Evolutionary conservation across 768 basidiomycete genomes (phyloP).

Genomic region (Pulveroboletus sp.): DNA sequence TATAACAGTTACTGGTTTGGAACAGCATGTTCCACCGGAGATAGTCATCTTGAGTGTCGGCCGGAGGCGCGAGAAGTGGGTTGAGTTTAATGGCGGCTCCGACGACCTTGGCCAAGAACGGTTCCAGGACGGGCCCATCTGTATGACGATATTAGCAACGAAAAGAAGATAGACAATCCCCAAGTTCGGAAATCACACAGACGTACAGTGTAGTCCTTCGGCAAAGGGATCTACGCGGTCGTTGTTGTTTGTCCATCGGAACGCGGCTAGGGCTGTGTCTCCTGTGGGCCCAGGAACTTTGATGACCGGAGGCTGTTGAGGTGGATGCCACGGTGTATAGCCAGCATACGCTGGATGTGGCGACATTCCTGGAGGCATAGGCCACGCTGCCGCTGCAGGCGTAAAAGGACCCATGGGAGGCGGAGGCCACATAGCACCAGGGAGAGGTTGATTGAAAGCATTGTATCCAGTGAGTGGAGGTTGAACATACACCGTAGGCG

Average conservation of each 20-base stretch:
- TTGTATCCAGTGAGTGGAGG: constrained; percentile 22
- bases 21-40: constrained; percentile 77
- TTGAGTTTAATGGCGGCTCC: constrained; percentile 48
- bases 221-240: constrained; percentile 34
- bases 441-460: constrained; percentile 31
- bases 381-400: constrained; percentile 25
- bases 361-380: constrained; percentile 24
- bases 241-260: constrained; percentile 28
- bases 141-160: constrained; percentile 14
- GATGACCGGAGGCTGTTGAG: constrained; percentile 22
- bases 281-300: constrained; percentile 17
- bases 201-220: constrained; percentile 42
- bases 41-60: constrained; percentile 41
- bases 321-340: constrained; percentile 28
- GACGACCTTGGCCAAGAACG: constrained; percentile 50
- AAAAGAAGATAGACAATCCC: not conserved
- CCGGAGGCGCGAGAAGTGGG: constrained; percentile 52
- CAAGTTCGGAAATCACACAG: not conserved
- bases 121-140: constrained; percentile 71
- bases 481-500: constrained; percentile 7
- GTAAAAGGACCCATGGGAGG: constrained; percentile 19
- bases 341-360: constrained; percentile 17
- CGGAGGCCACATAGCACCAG: constrained; percentile 20
- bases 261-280: constrained; percentile 24
- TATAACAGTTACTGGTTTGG: constrained; percentile 52